Percentiles rank a stretch among this genome's conserved stretches.
These are phyloP conservation scores for Chlorella variabilis DNA, from an alignment of 163 green algal species.

Conservation along the genomic window DNA sequence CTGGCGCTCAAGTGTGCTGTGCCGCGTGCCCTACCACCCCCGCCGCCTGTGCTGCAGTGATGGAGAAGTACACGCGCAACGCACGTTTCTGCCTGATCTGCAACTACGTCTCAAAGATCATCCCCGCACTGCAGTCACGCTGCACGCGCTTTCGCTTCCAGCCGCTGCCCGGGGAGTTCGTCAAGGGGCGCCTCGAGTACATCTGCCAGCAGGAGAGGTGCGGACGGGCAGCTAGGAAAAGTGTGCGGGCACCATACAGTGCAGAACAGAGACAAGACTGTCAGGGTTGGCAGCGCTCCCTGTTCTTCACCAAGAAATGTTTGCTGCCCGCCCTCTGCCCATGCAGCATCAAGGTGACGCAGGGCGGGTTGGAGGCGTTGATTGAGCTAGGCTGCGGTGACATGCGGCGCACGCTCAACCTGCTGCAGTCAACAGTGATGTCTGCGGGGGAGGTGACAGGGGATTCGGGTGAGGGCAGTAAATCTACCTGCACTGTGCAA, in stretches of 20 bases:
- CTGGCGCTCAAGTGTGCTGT: no score
- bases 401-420: constrained; percentile 97
- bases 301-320: no score
- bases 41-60: constrained; percentile 92
- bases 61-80: constrained; percentile 99
- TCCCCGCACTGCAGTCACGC: constrained; percentile 97
- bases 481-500: no score
- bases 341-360: constrained; percentile 64
- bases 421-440: constrained; percentile 69
- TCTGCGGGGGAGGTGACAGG: constrained; percentile 63
- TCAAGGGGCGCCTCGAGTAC: constrained; percentile 78
- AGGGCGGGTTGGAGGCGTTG: constrained; percentile 81
- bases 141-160: constrained; percentile 98
- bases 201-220: constrained; percentile 73
- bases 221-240: neutral
- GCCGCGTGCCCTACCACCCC: no score
- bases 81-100: constrained; percentile 99
- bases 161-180: constrained; percentile 79
- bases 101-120: constrained; percentile 99
- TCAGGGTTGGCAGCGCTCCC: neutral
- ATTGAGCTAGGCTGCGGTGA: constrained; percentile 85
- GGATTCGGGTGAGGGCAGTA: constrained; percentile 32
- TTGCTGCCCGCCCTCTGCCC: neutral
- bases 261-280: no score
- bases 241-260: neutral